A percentile compares a stretch with the other conserved stretches of the same genome.
phyloP scores from a whole-genome alignment of 106 monocot species.

The Alisma plantagoaquatica region DNA sequence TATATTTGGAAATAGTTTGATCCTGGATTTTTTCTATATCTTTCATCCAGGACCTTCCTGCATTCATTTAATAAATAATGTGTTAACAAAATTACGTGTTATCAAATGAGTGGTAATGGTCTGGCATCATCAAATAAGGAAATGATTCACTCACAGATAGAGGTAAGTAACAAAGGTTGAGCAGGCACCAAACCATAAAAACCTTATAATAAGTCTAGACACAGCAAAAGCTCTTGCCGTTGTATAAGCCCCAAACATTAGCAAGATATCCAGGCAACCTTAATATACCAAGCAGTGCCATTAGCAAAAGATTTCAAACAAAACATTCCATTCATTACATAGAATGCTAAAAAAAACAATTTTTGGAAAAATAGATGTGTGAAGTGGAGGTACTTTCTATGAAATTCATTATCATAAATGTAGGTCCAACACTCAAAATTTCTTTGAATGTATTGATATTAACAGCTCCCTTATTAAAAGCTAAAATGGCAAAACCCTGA shows the following conservation, averaged over 20 bases:
- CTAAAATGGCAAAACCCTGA: conserved; percentile 76
- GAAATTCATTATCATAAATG: conserved; percentile 79
- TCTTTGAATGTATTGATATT: conserved; percentile 77
- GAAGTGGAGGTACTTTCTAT: conserved; percentile 73
- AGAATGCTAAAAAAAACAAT: not conserved
- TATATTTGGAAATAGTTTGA: conserved; percentile 80
- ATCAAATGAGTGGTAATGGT: not conserved
- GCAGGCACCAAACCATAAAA: conserved; percentile 60
- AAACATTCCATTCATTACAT: not conserved
- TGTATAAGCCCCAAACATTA: conserved; percentile 93
- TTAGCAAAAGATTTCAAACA: too few species aligned
- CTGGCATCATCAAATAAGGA: not conserved
- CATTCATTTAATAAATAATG: not conserved
- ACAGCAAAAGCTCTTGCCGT: conserved; percentile 82
- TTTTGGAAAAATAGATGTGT: too few species aligned
- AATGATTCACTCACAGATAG: conserved; percentile 52
- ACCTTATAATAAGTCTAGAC: conserved; percentile 71
- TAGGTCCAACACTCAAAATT: conserved; percentile 71
- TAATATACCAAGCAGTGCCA: too few species aligned
- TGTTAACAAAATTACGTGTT: not conserved
- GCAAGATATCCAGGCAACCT: conserved; percentile 80
- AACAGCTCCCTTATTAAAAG: conserved; percentile 60
- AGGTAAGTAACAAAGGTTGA: conserved; percentile 56
- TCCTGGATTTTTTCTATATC: conserved; percentile 41
- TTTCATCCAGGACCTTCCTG: conserved; percentile 89